A percentile compares a stretch with the other conserved stretches of the same genome.
Conservation (phyloP, 805 yeast genomes). For the Kluyveromyces nonfermentans region DNA sequence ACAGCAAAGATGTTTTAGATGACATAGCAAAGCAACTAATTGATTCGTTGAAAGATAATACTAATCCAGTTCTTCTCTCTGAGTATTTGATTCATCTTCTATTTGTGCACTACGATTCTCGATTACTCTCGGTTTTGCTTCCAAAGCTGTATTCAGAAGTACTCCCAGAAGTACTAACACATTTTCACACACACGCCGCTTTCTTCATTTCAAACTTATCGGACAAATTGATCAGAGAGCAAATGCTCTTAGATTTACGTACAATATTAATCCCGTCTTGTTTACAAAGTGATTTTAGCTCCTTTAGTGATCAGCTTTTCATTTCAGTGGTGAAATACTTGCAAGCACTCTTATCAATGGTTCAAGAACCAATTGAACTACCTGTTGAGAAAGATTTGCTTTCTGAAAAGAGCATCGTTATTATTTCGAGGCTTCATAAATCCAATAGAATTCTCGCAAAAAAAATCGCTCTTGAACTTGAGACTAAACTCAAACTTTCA, state of each 20-base stretch:
- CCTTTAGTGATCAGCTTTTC: slow-evolving; percentile 12
- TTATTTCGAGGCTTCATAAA: slow-evolving; percentile 16
- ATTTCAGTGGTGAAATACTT: slow-evolving; percentile 23
- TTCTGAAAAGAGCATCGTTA: slow-evolving; percentile 11
- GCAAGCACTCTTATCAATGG: slow-evolving; percentile 13
- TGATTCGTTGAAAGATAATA: slow-evolving; percentile 10
- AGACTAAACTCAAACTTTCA: slow-evolving; percentile 16
- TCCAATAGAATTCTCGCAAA: slow-evolving; percentile 20
- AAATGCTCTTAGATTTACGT: slow-evolving; percentile 19
- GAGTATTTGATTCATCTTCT: slow-evolving; percentile 24
- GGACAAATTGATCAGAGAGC: slow-evolving; percentile 24
- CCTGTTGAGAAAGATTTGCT: slow-evolving; percentile 9
- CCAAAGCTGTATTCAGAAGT: slow-evolving; percentile 16
- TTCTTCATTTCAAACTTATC: slow-evolving; percentile 18
- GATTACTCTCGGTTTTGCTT: slow-evolving; percentile 16
- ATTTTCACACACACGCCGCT: slow-evolving; percentile 22
- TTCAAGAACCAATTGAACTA: slow-evolving; percentile 7
- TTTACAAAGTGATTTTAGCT: slow-evolving; percentile 8
- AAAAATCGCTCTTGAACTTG: slow-evolving; percentile 15
- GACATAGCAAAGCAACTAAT: slow-evolving; percentile 8
- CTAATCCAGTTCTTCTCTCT: slow-evolving; percentile 6
- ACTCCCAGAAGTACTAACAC: slow-evolving; percentile 13
- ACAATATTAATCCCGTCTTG: slow-evolving; percentile 19
- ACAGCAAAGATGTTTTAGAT: slow-evolving; percentile 3
- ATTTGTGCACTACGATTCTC: slow-evolving; percentile 24